Conservation (phyloP, 495 filamentous ascomycete genomes). For the Jackrogersella minutella region DNA sequence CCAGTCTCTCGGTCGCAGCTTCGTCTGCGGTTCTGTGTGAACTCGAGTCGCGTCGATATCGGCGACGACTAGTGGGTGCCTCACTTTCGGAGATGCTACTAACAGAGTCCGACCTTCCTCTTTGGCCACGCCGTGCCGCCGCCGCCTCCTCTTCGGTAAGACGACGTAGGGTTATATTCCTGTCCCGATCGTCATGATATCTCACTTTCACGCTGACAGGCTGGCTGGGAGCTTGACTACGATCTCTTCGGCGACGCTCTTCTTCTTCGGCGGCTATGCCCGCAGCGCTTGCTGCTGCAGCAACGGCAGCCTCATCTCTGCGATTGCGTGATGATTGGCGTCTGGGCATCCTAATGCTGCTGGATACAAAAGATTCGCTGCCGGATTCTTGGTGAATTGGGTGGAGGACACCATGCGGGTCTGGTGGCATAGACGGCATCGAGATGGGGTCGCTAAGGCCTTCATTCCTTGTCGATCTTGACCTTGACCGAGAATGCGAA, state of each 20-base stretch:
- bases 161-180: conserved; percentile 80
- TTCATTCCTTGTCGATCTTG: conserved; percentile 45
- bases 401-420: conserved; percentile 65
- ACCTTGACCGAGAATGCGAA: conserved; percentile 43
- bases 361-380: conserved; percentile 63
- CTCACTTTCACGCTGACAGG: conserved; percentile 82
- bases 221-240: conserved; percentile 58
- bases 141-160: conserved; percentile 83
- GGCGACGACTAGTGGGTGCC: conserved; percentile 47
- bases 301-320: conserved; percentile 55
- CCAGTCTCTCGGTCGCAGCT: conserved; percentile 50
- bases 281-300: conserved; percentile 57
- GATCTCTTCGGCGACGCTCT: conserved; percentile 48
- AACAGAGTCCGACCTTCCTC: conserved; percentile 56
- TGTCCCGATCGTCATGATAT: conserved; percentile 76
- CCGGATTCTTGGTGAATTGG: conserved; percentile 67
- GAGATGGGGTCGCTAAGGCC: conserved; percentile 44
- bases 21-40: conserved; percentile 51
- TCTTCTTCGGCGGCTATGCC: conserved; percentile 51
- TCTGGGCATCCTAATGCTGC: conserved; percentile 57
- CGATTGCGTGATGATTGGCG: conserved; percentile 51
- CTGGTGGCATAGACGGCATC: conserved; percentile 61
- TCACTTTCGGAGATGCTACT: conserved; percentile 57
- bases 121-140: conserved; percentile 39
- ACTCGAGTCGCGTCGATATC: conserved; percentile 56